Evolutionary conservation across 176 grass and related monocot species (phyloP), one percentile per base, ranked within the genome.

Genomic region (Melocanna baccifera): DNA sequence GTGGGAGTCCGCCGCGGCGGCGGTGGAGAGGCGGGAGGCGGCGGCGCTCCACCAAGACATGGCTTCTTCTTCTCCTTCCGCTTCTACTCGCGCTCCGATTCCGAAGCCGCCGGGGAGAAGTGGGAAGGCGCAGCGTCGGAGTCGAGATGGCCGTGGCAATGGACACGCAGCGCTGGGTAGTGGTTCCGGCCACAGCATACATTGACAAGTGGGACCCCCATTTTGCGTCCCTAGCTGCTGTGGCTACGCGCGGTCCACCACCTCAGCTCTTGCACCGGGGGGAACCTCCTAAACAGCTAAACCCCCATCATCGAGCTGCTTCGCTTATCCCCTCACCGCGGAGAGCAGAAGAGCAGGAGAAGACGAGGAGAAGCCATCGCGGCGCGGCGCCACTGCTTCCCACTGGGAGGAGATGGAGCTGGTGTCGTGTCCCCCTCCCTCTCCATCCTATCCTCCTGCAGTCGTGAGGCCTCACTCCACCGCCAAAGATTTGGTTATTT

Each of bases 31-130:
- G 29, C 75, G 13, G 41, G 84, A 30, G 4, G 85, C 82, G 72
- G 83, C 87, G 29, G 79, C 74, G 84, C 90, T 86, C 90, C 86
- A 91, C 73, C 58, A 69, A 62, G 88, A 86, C 76, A 90, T 73
- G 82, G 85, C 69, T 37, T 9, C 37, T 42, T 18, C 12, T 42
- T 23, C 12, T 23, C 56, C 73, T 77, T 62, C 40, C 62, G 50
- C 69, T 79, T 62, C n/a, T 12, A 41, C 66, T 34, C 73, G 48
- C 39, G 46, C 23, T 62, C 42, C 39, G 65, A 20, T 40, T 62
- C 42, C 39, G 65, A 20, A 50, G 65, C 40, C 42, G 81, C 43
- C 62, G 34, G 34, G 30, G 72, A 76, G 62, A 84, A 57, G 41
- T 65, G 88, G 62, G 68, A 28, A 22, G 5, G 6, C 5, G 57